Evolutionary conservation across 768 basidiomycete genomes (phyloP), one percentile per base, ranked within the genome.

Genomic region (Suillus subalutaceus): DNA sequence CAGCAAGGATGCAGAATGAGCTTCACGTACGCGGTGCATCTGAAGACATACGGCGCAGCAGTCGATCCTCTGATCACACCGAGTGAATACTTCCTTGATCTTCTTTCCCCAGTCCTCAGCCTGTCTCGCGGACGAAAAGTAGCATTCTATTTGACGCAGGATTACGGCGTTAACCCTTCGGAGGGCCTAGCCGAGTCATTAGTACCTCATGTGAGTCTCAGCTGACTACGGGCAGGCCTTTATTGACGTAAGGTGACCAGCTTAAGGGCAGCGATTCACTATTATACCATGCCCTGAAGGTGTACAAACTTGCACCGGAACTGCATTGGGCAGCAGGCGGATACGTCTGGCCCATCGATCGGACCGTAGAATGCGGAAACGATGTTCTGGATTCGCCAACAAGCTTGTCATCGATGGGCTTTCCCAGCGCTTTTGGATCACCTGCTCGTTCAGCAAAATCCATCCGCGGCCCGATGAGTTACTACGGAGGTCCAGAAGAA

Each of bases 301-400:
- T 89, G 46, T 92, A 88, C 81, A 92, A 92, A 66, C 86, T 94
- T 56, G 75, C 79, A 1, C 90, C 91, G 0, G 90, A 90, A 67
- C 82, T 94, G 1, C 90, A 90, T 66, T 94, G 91, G 89, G 87
- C 88, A 20, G 92, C 93, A 40, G 92, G 91, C 2, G 91, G 91
- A 23, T 93, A 90, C 74, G 82, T 94, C 67, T 94, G 93, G 92
- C 88, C 91, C 0, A 81, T 86, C 32, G 89, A 91, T 71, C 85
- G 86, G 61, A 84, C 85, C 0, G 88, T 93, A 23, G 90, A 93
- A 71, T 83, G 85, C 64, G 82, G 82, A 46, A 80, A 79, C 62
- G 86, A 88, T 46, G 76, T 81, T 64, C 67, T 69, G 9, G 77
- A 79, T 3, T 70, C 72, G 1, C 71, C 74, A n/a, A 70, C 66